Evolutionary conservation across 768 basidiomycete genomes (phyloP).

Genomic region (Suillus occidentalis): DNA sequence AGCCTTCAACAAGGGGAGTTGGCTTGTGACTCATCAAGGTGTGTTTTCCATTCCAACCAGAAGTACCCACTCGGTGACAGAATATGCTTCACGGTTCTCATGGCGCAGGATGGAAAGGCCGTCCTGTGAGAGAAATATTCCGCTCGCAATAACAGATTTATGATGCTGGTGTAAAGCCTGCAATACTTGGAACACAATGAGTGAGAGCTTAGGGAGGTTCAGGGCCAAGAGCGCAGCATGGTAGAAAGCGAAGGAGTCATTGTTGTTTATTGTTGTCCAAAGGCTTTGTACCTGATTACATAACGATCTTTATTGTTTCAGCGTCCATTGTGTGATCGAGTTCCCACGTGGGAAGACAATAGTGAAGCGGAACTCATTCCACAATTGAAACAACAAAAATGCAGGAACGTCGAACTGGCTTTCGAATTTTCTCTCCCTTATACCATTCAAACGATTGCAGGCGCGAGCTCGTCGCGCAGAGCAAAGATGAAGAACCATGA

Average conservation of each 20-base stretch:
- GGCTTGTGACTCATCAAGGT: not conserved
- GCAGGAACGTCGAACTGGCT: not conserved
- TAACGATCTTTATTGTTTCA: slow-evolving; percentile 8
- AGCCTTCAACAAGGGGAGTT: not conserved
- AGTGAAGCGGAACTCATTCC: slow-evolving; percentile 20
- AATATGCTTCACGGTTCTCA: not conserved
- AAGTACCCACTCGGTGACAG: not conserved
- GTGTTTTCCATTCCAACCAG: not conserved
- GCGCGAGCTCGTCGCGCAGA: slow-evolving; percentile 24
- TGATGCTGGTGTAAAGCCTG: not conserved
- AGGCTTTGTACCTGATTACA: slow-evolving; percentile 17
- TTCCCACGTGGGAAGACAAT: slow-evolving; percentile 20
- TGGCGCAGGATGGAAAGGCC: not conserved
- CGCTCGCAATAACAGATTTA: not conserved
- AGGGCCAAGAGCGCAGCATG: not conserved
- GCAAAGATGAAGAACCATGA: slow-evolving; percentile 34
- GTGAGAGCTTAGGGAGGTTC: not conserved
- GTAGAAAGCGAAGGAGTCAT: not conserved
- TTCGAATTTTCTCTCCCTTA: slow-evolving; percentile 17
- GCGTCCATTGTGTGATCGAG: slow-evolving; percentile 24
- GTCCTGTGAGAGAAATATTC: not conserved
- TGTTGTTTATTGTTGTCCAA: slow-evolving; percentile 24
- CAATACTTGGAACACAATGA: not conserved
- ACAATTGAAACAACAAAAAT: slow-evolving; percentile 26
- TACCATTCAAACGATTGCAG: slow-evolving; percentile 8